Evolutionary conservation across 768 basidiomycete genomes (phyloP), one percentile per base, ranked within the genome.

Genomic region (Jaapia argillacea): DNA sequence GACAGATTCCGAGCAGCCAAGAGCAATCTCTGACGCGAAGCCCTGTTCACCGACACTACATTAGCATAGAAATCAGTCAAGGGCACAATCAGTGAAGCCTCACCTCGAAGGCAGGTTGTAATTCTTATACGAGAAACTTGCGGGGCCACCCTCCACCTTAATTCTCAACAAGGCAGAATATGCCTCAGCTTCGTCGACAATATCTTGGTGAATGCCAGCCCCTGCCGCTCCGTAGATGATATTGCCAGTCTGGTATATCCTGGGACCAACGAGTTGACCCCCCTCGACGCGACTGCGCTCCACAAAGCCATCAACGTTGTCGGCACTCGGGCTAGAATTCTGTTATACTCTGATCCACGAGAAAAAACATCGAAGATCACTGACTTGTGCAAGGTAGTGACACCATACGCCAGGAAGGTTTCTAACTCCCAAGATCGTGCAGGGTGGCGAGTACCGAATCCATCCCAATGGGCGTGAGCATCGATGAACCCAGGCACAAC

Each of bases 311-410:
- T 71, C 66, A 1, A 79, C 77, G 47, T 68, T 82, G 48, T 72
- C 68, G 40, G 75, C 65, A 49, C 81, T 85, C 2, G 83, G 83
- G 50, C 82, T 85, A 40, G 20, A 40, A 7, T 40, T 24, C 24
- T 12, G 12, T 10, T 39, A 20, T 39, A 16, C 10, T 33, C n/a
- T 4, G 46, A 24, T 28, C 18, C 24, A n/a, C 18, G 21, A 24
- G 10, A 18, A 36, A 4, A 36, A 13, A 16, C 16, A 41, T n/a
- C n/a, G 22, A 22, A 10, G 20, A 20, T 16, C 20, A 60, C 69
- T 45, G 48, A 85, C 82, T 85, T 86, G 65, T 85, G 84, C 45
- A 85, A 51, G 2, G 83, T 85, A 1, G 84, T 85, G 3, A 85
- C 72, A 18, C 84, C 84, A 51, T 82, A 85, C 0, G 82, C 79